Conservation (phyloP, 1,284 basidiomycete species). For the Puccinia triticina region DNA sequence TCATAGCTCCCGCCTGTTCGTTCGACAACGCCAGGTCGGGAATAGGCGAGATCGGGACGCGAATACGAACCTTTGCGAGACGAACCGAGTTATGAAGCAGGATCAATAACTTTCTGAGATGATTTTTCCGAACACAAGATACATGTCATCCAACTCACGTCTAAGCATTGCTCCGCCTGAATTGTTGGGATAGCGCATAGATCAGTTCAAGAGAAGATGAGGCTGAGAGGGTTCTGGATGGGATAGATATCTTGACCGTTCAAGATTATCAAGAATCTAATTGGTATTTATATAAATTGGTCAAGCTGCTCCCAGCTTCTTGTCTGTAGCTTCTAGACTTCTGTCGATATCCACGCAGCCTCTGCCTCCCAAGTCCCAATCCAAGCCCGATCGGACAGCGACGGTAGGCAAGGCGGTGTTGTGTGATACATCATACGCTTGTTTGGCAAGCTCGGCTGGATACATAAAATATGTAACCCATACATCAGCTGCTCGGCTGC, state of each 20-base stretch:
- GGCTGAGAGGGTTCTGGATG: neutral
- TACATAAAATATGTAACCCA: neutral
- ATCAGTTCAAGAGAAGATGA: no score
- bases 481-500: neutral
- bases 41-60: constrained; percentile 12
- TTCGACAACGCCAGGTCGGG: constrained; percentile 1
- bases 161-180: neutral
- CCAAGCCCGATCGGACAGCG: constrained; percentile 15
- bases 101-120: neutral
- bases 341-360: neutral
- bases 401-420: neutral
- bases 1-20: constrained; percentile 13
- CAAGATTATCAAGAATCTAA: no score
- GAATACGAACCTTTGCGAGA: neutral
- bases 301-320: no score
- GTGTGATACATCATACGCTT: neutral
- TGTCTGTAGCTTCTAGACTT: neutral
- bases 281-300: no score
- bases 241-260: no score
- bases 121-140: neutral
- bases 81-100: neutral
- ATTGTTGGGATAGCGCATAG: neutral
- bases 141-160: neutral
- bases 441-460: neutral
- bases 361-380: no score